Evolutionary conservation across 1,284 basidiomycete genomes (phyloP).

Genomic region (Sparassis latifolia): DNA sequence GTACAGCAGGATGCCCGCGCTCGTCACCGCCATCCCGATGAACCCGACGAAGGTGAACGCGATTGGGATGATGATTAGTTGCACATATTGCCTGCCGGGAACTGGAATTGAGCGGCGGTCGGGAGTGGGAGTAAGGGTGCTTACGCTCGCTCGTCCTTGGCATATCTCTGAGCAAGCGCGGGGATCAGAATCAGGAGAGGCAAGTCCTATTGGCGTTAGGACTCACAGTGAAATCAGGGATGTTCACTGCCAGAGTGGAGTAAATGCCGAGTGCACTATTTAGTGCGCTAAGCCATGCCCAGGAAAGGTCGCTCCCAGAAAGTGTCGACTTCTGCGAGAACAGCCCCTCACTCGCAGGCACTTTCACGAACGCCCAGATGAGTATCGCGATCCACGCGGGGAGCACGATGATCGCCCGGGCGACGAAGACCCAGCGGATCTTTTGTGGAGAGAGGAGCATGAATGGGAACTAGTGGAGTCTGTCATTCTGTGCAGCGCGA

Average conservation of each 20-base stretch:
- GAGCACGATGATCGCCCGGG: constrained; percentile 63
- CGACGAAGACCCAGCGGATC: constrained; percentile 67
- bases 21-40: constrained; percentile 62
- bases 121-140: constrained; percentile 12
- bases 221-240: constrained; percentile 65
- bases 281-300: constrained; percentile 70
- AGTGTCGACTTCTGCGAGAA: constrained; percentile 39
- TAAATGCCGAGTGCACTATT: constrained; percentile 67
- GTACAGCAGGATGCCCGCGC: constrained; percentile 58
- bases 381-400: constrained; percentile 64
- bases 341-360: constrained; percentile 47
- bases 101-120: neutral
- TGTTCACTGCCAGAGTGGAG: constrained; percentile 62
- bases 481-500: neutral
- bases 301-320: constrained; percentile 47
- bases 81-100: constrained; percentile 51
- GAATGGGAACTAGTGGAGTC: constrained; percentile 51
- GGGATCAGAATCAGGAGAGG: neutral
- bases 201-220: neutral
- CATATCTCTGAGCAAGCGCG: constrained; percentile 40
- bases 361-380: constrained; percentile 68
- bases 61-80: constrained; percentile 63
- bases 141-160: constrained; percentile 52
- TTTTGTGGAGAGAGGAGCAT: constrained; percentile 71
- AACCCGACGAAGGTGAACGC: constrained; percentile 56